Base-by-base conservation (phyloP, 257 asterid genomes). In the Solanum paucissectum region DNA sequence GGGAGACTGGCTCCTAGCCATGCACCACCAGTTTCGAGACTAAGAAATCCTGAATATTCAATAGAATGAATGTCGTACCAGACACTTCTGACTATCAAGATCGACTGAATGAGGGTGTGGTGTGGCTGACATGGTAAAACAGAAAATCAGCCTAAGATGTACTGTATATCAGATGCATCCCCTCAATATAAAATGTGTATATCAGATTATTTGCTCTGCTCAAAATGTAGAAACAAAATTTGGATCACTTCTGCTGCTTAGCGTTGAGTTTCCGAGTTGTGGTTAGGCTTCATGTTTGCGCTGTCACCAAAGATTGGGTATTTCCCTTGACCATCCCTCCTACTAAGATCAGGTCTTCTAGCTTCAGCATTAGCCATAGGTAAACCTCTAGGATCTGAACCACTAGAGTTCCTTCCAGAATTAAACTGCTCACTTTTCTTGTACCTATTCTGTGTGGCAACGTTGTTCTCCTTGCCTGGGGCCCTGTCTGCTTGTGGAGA, bases 371-470 rank as follows among this genome's bases (percentile, higher is more conserved):
- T 90, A 42, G 91, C 86, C 66, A 74, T 38, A 7, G 84, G 85
- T 46, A 90, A 32, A 81, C 68, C 89, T 29, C 86, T 77, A 20
- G 64, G 58, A 21, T 87, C 87, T 36, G 85, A 14, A 83, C 86
- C 60, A 86, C 49, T 84, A 29, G 74, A 87, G 81, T 85, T 88
- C 89, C 91, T 91, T 46, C 88, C 88, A 58, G 91, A 46, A 84
- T 86, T 92, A 44, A 90, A 75, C 9, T 91, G 90, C 77, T 72
- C 86, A 36, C 85, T 92, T 91, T 83, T 91, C 91, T 87, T 92
- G 93, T 94, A 95, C 87, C 96, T 91, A 87, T 95, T 94, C 14
- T 23, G 76, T 86, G 84, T 91, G n/a, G 85, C 88, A 3, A 93
- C 88, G 52, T 44, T 40, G 85, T 79, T 88, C 86, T 88, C 91